Evolutionary conservation across 257 asterid genomes (phyloP).

Genomic region (Plantago major): DNA sequence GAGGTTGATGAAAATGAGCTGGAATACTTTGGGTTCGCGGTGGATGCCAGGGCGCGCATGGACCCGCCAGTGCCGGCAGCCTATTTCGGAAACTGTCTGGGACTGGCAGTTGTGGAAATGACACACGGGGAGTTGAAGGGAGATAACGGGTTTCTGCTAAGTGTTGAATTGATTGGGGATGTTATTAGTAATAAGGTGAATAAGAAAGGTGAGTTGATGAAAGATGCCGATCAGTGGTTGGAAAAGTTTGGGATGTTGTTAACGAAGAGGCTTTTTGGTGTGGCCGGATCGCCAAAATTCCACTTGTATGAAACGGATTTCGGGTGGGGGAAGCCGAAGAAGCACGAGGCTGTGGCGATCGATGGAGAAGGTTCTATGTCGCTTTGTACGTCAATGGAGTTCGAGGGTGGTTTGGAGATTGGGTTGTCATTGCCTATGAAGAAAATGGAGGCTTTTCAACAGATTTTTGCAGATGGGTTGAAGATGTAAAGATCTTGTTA

Average conservation of each 20-base stretch:
- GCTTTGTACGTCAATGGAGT: slow-evolving; percentile 12
- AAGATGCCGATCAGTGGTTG: slow-evolving; percentile 8
- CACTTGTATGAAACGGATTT: slow-evolving; percentile 10
- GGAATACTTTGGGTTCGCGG: slow-evolving; percentile 27
- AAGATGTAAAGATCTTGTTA: neutral
- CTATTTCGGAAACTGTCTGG: slow-evolving; percentile 41
- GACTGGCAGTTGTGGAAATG: slow-evolving; percentile 12
- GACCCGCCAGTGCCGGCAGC: slow-evolving; percentile 30
- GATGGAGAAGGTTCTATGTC: slow-evolving; percentile 15
- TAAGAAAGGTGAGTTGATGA: slow-evolving; percentile 12
- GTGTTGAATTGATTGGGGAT: slow-evolving; percentile 13
- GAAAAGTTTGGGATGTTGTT: neutral
- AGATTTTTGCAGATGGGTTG: slow-evolving; percentile 17
- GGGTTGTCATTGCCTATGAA: slow-evolving; percentile 7
- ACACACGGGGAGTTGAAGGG: slow-evolving; percentile 22
- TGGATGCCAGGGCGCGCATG: slow-evolving; percentile 30
- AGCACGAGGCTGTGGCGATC: slow-evolving; percentile 5
- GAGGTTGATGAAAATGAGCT: slow-evolving; percentile 21
- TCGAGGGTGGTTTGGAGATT: slow-evolving; percentile 16
- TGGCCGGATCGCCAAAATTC: slow-evolving; percentile 15
- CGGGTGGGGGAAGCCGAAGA: slow-evolving; percentile 20
- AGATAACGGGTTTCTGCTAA: slow-evolving; percentile 13
- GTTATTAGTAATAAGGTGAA: slow-evolving; percentile 12
- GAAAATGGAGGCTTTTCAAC: slow-evolving; percentile 6
- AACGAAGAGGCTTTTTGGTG: slow-evolving; percentile 4